Conservation (phyloP, 1,284 basidiomycete species). For the Irpex lacteus region DNA sequence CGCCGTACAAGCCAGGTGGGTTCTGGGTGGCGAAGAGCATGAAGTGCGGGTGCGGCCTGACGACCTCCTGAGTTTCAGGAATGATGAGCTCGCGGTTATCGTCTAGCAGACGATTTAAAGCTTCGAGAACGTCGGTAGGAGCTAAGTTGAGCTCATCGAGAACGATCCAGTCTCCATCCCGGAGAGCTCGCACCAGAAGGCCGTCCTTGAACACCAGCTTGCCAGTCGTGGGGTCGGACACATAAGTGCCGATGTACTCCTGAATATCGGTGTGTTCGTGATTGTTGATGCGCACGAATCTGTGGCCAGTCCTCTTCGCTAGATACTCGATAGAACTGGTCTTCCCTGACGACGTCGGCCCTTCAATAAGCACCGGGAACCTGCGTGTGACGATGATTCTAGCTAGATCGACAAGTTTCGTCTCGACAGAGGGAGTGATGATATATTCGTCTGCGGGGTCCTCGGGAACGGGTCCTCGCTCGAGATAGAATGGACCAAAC, state of each 20-base stretch:
- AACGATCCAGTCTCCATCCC: slow-evolving; percentile 96
- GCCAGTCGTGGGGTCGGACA: slow-evolving; percentile 89
- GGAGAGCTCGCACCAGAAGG: slow-evolving; percentile 88
- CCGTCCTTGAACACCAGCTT: slow-evolving; percentile 96
- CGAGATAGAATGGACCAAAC: slow-evolving; percentile 91
- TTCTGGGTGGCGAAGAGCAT: slow-evolving; percentile 99
- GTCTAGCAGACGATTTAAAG: slow-evolving; percentile 93
- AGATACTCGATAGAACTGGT: slow-evolving; percentile 97
- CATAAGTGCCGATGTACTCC: slow-evolving; percentile 97
- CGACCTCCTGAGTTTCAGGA: slow-evolving; percentile 94
- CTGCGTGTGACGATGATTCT: slow-evolving; percentile 87
- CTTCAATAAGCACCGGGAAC: slow-evolving; percentile 97
- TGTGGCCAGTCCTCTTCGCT: slow-evolving; percentile 90
- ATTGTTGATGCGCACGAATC: slow-evolving; percentile 98
- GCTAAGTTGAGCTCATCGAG: slow-evolving; percentile 98
- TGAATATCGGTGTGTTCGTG: slow-evolving; percentile 99
- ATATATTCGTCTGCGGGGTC: slow-evolving; percentile 82
- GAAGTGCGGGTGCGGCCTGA: slow-evolving; percentile 93
- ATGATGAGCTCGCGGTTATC: slow-evolving; percentile 97
- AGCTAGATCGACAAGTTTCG: slow-evolving; percentile 90
- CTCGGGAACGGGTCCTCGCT: slow-evolving; percentile 67
- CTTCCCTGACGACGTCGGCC: slow-evolving; percentile 97
- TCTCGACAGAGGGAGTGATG: slow-evolving; percentile 95
- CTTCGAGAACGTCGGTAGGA: slow-evolving; percentile 97
- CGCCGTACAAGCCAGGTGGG: slow-evolving; percentile 96